These are phyloP conservation scores for Candida sonorensis DNA, from an alignment of 805 yeast species.

Conservation along the genomic window DNA sequence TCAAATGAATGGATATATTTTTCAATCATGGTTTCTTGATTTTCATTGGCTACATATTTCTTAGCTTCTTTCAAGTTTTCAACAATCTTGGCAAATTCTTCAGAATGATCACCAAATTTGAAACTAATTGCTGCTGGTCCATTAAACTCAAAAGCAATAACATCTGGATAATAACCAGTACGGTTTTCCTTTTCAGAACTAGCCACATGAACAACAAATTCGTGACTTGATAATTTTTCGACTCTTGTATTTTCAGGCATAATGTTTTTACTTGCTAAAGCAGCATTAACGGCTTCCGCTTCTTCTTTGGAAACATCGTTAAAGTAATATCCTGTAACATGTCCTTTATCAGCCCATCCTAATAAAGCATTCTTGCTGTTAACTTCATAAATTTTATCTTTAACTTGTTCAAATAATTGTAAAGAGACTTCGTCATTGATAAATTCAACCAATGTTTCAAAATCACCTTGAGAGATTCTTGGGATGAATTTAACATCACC, in stretches of 20 bases:
- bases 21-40: conserved; percentile 59
- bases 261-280: conserved; percentile 54
- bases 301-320: conserved; percentile 50
- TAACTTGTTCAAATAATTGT: conserved; percentile 35
- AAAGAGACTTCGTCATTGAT: conserved; percentile 30
- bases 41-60: conserved; percentile 63
- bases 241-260: conserved; percentile 80
- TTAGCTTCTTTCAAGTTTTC: conserved; percentile 50
- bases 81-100: conserved; percentile 57
- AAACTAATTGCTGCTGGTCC: conserved; percentile 40
- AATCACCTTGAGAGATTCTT: conserved; percentile 38
- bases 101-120: conserved; percentile 71
- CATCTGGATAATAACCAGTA: conserved; percentile 52
- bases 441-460: conserved; percentile 40
- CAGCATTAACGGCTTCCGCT: conserved; percentile 58
- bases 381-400: conserved; percentile 42
- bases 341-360: conserved; percentile 77
- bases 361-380: conserved; percentile 46
- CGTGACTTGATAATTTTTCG: conserved; percentile 40
- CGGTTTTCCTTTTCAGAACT: conserved; percentile 46
- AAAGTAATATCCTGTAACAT: conserved; percentile 67
- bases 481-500: conserved; percentile 89
- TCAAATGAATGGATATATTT: conserved; percentile 63
- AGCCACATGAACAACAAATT: conserved; percentile 62
- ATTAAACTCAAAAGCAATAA: conserved; percentile 30